A percentile compares a stretch with the other conserved stretches of the same genome.
These are phyloP conservation scores for Helichrysum umbraculigerum DNA, from an alignment of 129 eudicot species.

Conservation along the genomic window DNA sequence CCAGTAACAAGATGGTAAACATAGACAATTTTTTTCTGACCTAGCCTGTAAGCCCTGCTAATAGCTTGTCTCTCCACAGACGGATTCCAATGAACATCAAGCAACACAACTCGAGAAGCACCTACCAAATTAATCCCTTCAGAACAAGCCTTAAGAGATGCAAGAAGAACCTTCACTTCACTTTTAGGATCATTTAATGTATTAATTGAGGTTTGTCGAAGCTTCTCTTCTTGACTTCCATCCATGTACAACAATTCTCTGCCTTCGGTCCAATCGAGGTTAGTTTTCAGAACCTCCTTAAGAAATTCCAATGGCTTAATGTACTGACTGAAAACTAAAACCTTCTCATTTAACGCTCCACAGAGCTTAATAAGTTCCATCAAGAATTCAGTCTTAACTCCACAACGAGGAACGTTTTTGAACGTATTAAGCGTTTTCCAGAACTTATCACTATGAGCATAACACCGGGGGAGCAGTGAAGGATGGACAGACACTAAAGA, in stretches of 20 bases:
- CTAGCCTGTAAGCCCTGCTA: slow-evolving; percentile 73
- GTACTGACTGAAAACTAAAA: slow-evolving; percentile 60
- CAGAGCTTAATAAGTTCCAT: slow-evolving; percentile 54
- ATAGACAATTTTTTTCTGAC: slow-evolving; percentile 61
- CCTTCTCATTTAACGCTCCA: slow-evolving; percentile 44
- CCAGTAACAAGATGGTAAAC: slow-evolving; percentile 66
- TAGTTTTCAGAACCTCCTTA: slow-evolving; percentile 29
- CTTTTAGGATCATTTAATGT: slow-evolving; percentile 48
- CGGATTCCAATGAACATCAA: slow-evolving; percentile 90
- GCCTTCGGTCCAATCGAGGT: slow-evolving; percentile 56
- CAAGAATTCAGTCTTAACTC: slow-evolving; percentile 61
- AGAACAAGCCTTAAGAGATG: slow-evolving; percentile 62
- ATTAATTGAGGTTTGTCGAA: slow-evolving; percentile 44
- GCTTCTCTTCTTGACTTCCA: slow-evolving; percentile 51
- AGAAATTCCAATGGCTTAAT: slow-evolving; percentile 44
- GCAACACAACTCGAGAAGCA: slow-evolving; percentile 72
- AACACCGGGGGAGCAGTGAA: slow-evolving; percentile 28
- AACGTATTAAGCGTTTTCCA: slow-evolving; percentile 21
- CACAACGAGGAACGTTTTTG: slow-evolving; percentile 37
- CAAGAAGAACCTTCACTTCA: slow-evolving; percentile 54
- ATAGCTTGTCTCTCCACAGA: slow-evolving; percentile 79
- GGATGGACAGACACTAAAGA: slow-evolving; percentile 78
- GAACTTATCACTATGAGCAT: slow-evolving; percentile 4
- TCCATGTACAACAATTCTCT: slow-evolving; percentile 50
- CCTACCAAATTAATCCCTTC: slow-evolving; percentile 82